phyloP scores from a whole-genome alignment of 2,329 filamentous ascomycete species.

The Macroventuria anomochaeta region DNA sequence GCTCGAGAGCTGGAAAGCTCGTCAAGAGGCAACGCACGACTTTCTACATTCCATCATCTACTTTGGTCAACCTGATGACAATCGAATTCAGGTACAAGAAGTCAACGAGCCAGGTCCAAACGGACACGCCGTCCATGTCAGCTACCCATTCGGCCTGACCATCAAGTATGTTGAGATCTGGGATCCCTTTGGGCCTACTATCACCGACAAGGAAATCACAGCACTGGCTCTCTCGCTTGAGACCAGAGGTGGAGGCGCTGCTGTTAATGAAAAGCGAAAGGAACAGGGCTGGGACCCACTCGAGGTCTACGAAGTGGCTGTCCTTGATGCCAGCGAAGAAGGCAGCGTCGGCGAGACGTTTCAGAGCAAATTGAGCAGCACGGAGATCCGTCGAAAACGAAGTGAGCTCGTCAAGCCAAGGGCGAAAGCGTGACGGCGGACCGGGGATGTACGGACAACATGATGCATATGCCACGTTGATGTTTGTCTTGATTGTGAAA shows the following conservation, averaged over 20 bases:
- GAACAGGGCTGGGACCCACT: constrained; percentile 78
- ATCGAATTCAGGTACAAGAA: constrained; percentile 53
- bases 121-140: constrained; percentile 62
- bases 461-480: constrained; percentile 15
- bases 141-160: constrained; percentile 67
- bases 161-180: constrained; percentile 85
- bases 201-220: constrained; percentile 78
- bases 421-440: constrained; percentile 29
- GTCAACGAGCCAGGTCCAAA: constrained; percentile 56
- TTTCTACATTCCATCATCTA: constrained; percentile 72
- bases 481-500: constrained; percentile 2
- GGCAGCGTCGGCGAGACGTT: constrained; percentile 65
- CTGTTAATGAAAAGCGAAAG: constrained; percentile 81
- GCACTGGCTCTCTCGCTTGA: constrained; percentile 87
- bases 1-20: constrained; percentile 79
- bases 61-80: constrained; percentile 59
- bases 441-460: neutral
- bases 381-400: constrained; percentile 69
- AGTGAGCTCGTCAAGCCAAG: constrained; percentile 36
- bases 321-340: constrained; percentile 73
- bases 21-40: constrained; percentile 71
- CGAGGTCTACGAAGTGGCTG: constrained; percentile 86
- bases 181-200: constrained; percentile 89
- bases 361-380: constrained; percentile 88
- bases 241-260: constrained; percentile 80